Base-by-base conservation (phyloP, 2,329 filamentous ascomycete genomes). In the Cordyceps cicadae region DNA sequence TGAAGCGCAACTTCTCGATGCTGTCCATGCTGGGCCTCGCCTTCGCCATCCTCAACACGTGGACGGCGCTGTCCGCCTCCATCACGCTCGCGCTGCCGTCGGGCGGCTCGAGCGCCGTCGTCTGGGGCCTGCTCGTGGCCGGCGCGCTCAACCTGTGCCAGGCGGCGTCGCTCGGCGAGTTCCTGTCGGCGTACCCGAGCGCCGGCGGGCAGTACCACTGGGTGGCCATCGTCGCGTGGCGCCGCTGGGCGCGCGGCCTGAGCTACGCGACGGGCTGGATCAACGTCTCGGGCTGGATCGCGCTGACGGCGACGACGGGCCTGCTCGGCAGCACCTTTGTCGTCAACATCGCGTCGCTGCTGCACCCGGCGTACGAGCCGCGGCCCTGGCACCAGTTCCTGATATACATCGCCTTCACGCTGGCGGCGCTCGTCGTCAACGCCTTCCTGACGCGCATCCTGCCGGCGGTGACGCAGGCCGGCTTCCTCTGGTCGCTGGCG, bases 251-350 rank as follows among this genome's bases (percentile, higher is more conserved):
- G 19, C 82, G 84, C 0, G 75, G 84, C 34, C 79, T 89, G 12
- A 87, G 85, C 52, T 90, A 87, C 76, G 81, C 85, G 52, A 89
- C 87, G 0, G 87, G 87, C 32, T 90, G 87, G 87, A 88, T 86
- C 70, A 87, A 86, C 66, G 81, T 85, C 43, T 84, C 84, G n/a
- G 87, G 86, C 17, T 90, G 87, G 85, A 85, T 89, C 37, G 83
- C 84, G 11, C 72, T 90, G 58, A 85, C 84, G 5, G 87, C 87
- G 8, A 88, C 86, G 0, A 87, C 83, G 17, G 86, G 86, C 1
- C 76, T 89, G 24, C 77, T 90, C 5, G 86, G 84, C 14, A 87
- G 84, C 65, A 81, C 86, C 63, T 81, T 90, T 63, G 81, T 90
- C 54, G 69, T 88, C 29, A 84, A 86, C 60, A 79, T 88, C 49